phyloP scores from a whole-genome alignment of 495 filamentous ascomycete species.

The Penicillium tannophilum region DNA sequence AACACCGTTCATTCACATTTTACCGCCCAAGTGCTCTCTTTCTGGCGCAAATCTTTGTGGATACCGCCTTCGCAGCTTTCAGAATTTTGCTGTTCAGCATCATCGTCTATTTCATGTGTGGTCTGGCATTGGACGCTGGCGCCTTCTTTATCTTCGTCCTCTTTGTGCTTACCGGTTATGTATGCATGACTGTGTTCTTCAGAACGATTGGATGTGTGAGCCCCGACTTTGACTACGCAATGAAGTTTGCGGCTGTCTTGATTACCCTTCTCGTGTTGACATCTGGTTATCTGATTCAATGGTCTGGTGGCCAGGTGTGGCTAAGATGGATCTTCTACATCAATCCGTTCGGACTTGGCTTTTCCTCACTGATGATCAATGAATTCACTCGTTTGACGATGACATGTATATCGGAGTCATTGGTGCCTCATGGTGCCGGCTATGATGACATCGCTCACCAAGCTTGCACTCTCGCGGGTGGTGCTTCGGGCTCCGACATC shows the following conservation, averaged over 20 bases:
- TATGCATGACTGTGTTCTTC: constrained; percentile 81
- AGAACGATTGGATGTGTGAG: constrained; percentile 75
- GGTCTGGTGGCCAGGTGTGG: constrained; percentile 69
- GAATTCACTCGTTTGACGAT: constrained; percentile 69
- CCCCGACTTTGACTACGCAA: constrained; percentile 83
- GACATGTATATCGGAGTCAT: constrained; percentile 61
- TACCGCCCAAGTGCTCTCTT: constrained; percentile 78
- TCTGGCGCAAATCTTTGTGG: constrained; percentile 79
- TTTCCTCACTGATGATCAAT: constrained; percentile 79
- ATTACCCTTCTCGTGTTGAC: constrained; percentile 81
- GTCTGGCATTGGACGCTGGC: constrained; percentile 64
- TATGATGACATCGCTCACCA: constrained; percentile 70
- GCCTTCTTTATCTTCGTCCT: constrained; percentile 81
- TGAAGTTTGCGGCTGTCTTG: constrained; percentile 74
- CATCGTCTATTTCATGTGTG: constrained; percentile 82
- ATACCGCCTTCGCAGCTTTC: constrained; percentile 66
- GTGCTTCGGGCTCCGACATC: constrained; percentile 58
- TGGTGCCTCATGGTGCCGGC: constrained; percentile 64
- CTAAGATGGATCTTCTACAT: constrained; percentile 81
- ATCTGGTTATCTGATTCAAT: constrained; percentile 79
- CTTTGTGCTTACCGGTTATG: constrained; percentile 68
- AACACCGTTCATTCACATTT: constrained; percentile 78
- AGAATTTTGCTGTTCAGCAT: constrained; percentile 71
- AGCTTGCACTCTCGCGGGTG: constrained; percentile 73
- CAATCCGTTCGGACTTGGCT: constrained; percentile 74